Percentiles rank a stretch among this genome's conserved stretches.
Conservation (phyloP, 345 rosid species). For the Anastatica hierochuntica region DNA sequence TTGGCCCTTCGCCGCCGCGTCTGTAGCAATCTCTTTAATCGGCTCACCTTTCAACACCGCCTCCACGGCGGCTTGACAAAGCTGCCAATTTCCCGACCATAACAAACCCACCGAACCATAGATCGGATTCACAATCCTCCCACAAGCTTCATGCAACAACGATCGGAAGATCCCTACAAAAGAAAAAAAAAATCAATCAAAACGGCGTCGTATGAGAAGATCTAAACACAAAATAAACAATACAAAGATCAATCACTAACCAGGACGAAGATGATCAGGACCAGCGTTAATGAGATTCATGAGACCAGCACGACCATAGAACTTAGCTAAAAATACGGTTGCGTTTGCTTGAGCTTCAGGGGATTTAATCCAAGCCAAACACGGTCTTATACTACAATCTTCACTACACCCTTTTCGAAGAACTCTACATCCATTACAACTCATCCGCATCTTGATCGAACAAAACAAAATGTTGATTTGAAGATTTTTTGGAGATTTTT, state of each 20-base stretch:
- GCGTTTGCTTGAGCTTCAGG: constrained; percentile 71
- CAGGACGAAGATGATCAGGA: constrained; percentile 62
- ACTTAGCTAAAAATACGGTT: constrained; percentile 82
- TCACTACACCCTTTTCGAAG: constrained; percentile 71
- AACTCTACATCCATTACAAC: constrained; percentile 86
- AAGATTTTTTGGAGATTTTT: too few species aligned
- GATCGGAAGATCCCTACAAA: constrained; percentile 89
- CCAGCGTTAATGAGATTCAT: constrained; percentile 74
- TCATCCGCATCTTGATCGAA: constrained; percentile 52
- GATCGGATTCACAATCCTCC: constrained; percentile 93
- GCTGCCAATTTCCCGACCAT: constrained; percentile 93
- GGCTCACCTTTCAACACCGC: constrained; percentile 73
- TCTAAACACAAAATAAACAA: too few species aligned
- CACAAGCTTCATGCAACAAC: constrained; percentile 92
- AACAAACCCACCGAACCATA: constrained; percentile 91
- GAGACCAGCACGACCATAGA: constrained; percentile 86
- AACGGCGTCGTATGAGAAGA: neutral
- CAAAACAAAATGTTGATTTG: neutral
- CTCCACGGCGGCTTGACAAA: constrained; percentile 89
- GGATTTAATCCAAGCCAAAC: constrained; percentile 60
- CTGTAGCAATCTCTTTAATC: constrained; percentile 64
- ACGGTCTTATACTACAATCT: constrained; percentile 58
- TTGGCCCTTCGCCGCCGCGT: constrained; percentile 59
- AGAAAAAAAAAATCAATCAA: neutral
- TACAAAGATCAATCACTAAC: constrained; percentile 23